These are phyloP conservation scores for Termitomyces sp. DNA, from an alignment of 768 basidiomycete genomes.

Conservation along the genomic window DNA sequence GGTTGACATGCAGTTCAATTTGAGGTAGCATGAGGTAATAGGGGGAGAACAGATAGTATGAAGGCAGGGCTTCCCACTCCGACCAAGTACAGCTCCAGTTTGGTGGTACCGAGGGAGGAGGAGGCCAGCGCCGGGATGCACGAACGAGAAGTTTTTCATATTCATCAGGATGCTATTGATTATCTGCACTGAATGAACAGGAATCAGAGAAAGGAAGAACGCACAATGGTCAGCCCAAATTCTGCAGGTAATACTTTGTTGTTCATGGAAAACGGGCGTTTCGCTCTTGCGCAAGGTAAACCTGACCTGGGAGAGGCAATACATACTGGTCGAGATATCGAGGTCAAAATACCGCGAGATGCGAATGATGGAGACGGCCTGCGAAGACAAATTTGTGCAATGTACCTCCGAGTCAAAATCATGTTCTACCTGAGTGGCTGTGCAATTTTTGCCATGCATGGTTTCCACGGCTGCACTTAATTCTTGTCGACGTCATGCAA, in stretches of 20 bases:
- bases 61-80: conserved; percentile 22
- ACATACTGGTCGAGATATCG: not conserved
- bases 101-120: conserved; percentile 17
- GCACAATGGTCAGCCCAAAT: not conserved
- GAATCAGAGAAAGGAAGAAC: not conserved
- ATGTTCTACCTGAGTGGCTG: conserved; percentile 3
- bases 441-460: not conserved
- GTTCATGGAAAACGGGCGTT: not conserved
- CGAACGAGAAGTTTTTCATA: conserved; percentile 9
- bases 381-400: conserved; percentile 1
- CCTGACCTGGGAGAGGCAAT: not conserved
- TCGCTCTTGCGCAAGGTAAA: not conserved
- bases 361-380: not conserved
- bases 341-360: not conserved
- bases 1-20: conserved; percentile 29
- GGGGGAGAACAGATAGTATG: conserved; percentile 26
- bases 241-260: not conserved
- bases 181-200: not conserved
- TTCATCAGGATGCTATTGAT: not conserved
- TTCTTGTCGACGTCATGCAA: no score
- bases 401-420: conserved; percentile 5
- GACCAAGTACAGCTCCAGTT: conserved; percentile 27
- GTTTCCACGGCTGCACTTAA: no score
- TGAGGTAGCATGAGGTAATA: conserved; percentile 31
- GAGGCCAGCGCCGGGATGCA: conserved; percentile 21